Evolutionary conservation across 331 rosid species (phyloP), one percentile per base, ranked within the genome.

Genomic region (Rhamnella rubrinervis): DNA sequence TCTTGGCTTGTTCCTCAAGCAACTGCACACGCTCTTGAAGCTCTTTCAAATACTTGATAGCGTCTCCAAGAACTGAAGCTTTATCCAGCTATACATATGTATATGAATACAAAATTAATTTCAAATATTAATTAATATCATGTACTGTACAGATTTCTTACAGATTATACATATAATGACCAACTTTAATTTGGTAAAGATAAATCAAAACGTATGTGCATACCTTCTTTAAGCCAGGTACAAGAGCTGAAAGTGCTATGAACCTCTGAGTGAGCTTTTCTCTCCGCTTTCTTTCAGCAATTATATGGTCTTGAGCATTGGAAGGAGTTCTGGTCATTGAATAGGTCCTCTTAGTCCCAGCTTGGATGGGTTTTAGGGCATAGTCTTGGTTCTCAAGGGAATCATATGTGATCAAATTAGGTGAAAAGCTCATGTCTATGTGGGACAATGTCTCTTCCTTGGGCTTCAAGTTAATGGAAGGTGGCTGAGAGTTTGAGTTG

Each of bases 31-130:
- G 78, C 17, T 81, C 86, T 72, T 92, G 85, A 39, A 92, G 90
- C 74, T 86, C 78, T 26, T 92, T 87, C 76, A 87, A 76, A 46
- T 92, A 82, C 52, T 85, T 81, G 25, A 89, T 86, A 25, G 96
- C 81, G 59, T 92, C 91, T 21, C 81, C 81, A 72, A 92, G 85
- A 31, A 92, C 87, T 4, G 96, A 83, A 55, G 89, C 89, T 80
- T 92, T 89, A 68, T 92, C 95, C 87, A 87, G 83, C 96, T 92
- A 71, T 21, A 26, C 40, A 21, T 46, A 60, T 1, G 0, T 37
- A 39, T 8, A 38, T 23, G 1, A 0, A 23, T 23, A 23, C 1
- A 60, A n/a, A 25, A 57, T 37, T 9, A 8, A 6, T 15, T 47
- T 15, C 15, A 11, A 11, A 11, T 47, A 47, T 47, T 47, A 47